phyloP scores from a whole-genome alignment of 805 yeast species.

The Starmerella sp. region DNA sequence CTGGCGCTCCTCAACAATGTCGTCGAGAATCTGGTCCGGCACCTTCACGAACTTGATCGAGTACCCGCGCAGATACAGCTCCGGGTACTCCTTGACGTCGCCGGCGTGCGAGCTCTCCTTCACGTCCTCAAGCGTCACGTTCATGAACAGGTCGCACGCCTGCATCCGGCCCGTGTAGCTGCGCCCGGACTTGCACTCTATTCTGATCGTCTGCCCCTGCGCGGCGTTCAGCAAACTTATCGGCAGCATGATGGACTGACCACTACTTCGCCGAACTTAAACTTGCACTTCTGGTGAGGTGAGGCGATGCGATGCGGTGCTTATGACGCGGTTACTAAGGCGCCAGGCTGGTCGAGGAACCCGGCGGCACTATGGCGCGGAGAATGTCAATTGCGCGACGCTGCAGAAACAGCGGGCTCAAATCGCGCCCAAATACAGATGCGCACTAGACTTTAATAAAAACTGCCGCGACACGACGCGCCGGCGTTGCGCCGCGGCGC shows the following conservation, averaged over 20 bases:
- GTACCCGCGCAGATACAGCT: conserved; percentile 21
- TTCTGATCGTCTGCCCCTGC: conserved; percentile 73
- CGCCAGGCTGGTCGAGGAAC: no score
- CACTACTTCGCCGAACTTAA: no score
- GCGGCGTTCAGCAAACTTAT: conserved; percentile 81
- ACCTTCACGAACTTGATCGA: conserved; percentile 34
- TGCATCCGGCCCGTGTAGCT: conserved; percentile 71
- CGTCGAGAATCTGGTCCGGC: conserved; percentile 32
- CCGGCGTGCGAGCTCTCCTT: conserved; percentile 30
- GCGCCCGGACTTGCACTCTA: conserved; percentile 87
- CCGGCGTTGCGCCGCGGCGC: no score
- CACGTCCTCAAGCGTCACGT: conserved; percentile 69
- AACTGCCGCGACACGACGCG: no score
- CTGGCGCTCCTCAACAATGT: conserved; percentile 31
- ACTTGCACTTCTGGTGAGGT: no score
- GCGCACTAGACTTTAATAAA: no score
- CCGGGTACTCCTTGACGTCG: conserved; percentile 16
- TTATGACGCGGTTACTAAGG: no score
- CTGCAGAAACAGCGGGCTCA: no score
- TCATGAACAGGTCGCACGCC: conserved; percentile 94
- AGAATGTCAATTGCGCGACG: no score
- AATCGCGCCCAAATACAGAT: no score
- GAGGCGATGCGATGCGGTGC: no score
- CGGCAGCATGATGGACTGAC: conserved; percentile 51
- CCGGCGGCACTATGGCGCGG: no score